A percentile compares a stretch with the other conserved stretches of the same genome.
These are phyloP conservation scores for Trichoderma koningiopsis DNA, from an alignment of 2,329 filamentous ascomycete species.

Conservation along the genomic window DNA sequence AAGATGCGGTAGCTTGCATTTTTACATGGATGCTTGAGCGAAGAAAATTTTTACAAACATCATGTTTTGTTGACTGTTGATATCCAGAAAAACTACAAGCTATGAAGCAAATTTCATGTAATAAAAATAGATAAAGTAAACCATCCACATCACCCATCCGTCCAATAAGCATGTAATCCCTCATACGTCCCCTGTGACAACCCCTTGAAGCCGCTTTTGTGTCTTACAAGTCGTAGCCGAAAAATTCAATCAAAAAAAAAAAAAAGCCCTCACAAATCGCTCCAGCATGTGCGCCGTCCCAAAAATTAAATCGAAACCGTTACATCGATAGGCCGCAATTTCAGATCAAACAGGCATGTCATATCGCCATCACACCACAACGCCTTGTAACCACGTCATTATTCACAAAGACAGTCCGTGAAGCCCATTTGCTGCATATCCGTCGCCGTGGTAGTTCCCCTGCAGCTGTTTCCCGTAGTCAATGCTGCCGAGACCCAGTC, in stretches of 20 bases:
- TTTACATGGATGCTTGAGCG: not conserved
- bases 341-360: not conserved
- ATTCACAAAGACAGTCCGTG: constrained; percentile 16
- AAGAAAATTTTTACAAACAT: not conserved
- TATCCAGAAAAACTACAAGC: not conserved
- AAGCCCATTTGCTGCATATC: constrained; percentile 17
- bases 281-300: constrained; percentile 21
- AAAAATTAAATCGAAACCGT: constrained; percentile 2
- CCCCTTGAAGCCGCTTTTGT: constrained; percentile 14
- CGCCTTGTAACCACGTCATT: constrained; percentile 13
- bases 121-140: constrained; percentile 10
- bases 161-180: constrained; percentile 15
- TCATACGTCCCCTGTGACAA: constrained; percentile 23
- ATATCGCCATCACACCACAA: constrained; percentile 17
- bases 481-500: constrained; percentile 45
- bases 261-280: constrained; percentile 13
- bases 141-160: constrained; percentile 5
- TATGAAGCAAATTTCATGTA: not conserved
- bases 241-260: not conserved
- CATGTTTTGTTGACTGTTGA: not conserved
- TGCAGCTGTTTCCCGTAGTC: constrained; percentile 38
- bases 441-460: constrained; percentile 17
- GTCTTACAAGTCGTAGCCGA: not conserved
- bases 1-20: not conserved
- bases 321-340: constrained; percentile 9